These are phyloP conservation scores for Boechera stricta DNA, from an alignment of 345 rosid species.

Conservation along the genomic window DNA sequence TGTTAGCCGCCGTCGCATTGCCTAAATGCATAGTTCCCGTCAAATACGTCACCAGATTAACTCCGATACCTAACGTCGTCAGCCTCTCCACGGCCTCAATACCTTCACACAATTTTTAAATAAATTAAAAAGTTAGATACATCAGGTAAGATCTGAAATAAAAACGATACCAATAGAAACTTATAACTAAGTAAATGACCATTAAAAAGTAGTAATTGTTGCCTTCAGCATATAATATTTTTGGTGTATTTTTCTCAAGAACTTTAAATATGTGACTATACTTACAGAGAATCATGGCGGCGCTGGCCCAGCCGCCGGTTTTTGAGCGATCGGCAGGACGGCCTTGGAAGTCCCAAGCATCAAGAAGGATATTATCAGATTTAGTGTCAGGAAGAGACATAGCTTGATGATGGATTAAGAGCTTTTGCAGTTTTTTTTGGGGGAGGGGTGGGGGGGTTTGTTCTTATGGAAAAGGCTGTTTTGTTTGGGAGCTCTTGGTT, in stretches of 20 bases:
- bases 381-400: slow-evolving; percentile 65
- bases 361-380: slow-evolving; percentile 54
- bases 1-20: slow-evolving; percentile 86
- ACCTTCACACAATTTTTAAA: slow-evolving; percentile 49
- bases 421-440: not conserved
- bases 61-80: slow-evolving; percentile 92
- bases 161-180: slow-evolving; percentile 1
- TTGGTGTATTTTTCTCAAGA: not conserved
- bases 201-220: not conserved
- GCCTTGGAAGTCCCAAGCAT: slow-evolving; percentile 96
- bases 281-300: slow-evolving; percentile 92
- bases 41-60: slow-evolving; percentile 89
- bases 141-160: not conserved
- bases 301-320: slow-evolving; percentile 90
- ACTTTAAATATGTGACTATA: not conserved
- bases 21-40: slow-evolving; percentile 91
- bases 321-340: slow-evolving; percentile 64
- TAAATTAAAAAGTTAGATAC: not conserved
- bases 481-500: slow-evolving; percentile 45
- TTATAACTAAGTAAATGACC: not conserved
- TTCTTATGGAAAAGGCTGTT: slow-evolving; percentile 30
- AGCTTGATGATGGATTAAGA: slow-evolving; percentile 28
- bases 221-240: not conserved
- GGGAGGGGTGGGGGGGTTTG: not conserved
- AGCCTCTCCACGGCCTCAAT: slow-evolving; percentile 85